Evolutionary conservation across 2,329 filamentous ascomycete species (phyloP).

Genomic region (Berkeleyomyces basicola): DNA sequence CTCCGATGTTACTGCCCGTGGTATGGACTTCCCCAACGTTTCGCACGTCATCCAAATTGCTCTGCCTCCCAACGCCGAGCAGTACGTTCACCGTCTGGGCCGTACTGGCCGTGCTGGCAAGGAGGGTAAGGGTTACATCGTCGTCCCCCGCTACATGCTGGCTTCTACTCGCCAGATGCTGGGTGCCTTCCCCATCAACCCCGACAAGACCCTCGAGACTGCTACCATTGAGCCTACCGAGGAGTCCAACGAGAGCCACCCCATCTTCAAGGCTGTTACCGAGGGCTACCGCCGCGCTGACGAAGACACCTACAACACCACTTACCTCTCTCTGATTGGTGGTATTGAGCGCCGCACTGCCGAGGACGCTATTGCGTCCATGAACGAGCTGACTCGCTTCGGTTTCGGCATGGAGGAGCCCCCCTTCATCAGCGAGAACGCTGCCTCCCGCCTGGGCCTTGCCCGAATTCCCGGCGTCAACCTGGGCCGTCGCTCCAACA

Average conservation of each 20-base stretch:
- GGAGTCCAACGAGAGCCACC: slow-evolving; percentile 8
- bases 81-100: slow-evolving; percentile 62
- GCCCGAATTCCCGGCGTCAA: slow-evolving; percentile 21
- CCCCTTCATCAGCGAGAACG: slow-evolving; percentile 23
- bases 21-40: slow-evolving; percentile 70
- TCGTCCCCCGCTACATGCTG: slow-evolving; percentile 41
- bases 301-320: slow-evolving; percentile 19
- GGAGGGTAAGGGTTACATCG: slow-evolving; percentile 52
- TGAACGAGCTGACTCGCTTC: slow-evolving; percentile 36
- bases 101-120: slow-evolving; percentile 63
- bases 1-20: slow-evolving; percentile 64
- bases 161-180: slow-evolving; percentile 33
- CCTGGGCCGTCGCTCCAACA: slow-evolving; percentile 15
- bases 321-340: slow-evolving; percentile 44
- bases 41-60: slow-evolving; percentile 67
- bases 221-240: slow-evolving; percentile 20
- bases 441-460: slow-evolving; percentile 21
- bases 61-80: slow-evolving; percentile 44
- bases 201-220: slow-evolving; percentile 33
- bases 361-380: slow-evolving; percentile 26
- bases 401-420: slow-evolving; percentile 36
- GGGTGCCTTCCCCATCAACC: slow-evolving; percentile 41
- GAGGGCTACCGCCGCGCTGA: slow-evolving; percentile 20
- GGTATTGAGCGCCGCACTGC: slow-evolving; percentile 26
- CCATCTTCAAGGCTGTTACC: slow-evolving; percentile 27